Percentiles rank a stretch among this genome's conserved stretches.
These are phyloP conservation scores for Canavalia gladiata DNA, from an alignment of 306 rosid genomes.

Conservation along the genomic window DNA sequence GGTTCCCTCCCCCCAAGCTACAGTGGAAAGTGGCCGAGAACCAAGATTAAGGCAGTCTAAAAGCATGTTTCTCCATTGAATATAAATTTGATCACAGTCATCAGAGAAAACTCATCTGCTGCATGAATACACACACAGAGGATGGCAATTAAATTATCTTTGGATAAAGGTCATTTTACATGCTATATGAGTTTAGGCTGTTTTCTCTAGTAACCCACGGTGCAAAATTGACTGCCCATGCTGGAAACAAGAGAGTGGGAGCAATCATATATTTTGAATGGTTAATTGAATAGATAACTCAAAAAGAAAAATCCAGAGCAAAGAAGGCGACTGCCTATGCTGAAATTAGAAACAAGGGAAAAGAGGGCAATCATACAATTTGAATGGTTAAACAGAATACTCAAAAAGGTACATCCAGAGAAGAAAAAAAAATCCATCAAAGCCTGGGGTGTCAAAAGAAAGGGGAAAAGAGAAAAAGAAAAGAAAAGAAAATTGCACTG, in stretches of 20 bases:
- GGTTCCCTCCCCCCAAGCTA: not conserved
- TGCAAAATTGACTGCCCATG: not conserved
- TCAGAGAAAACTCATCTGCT: not conserved
- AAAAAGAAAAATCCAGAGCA: not conserved
- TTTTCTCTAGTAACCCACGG: slow-evolving; percentile 19
- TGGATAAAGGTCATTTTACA: not conserved
- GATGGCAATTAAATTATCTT: slow-evolving; percentile 1
- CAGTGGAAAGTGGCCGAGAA: not conserved
- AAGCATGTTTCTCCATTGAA: slow-evolving; percentile 18
- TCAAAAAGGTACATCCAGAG: not conserved
- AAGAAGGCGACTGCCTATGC: not conserved
- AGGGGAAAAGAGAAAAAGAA: not conserved
- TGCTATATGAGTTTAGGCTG: not conserved
- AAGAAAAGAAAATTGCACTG: not conserved
- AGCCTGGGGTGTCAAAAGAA: not conserved
- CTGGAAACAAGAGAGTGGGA: not conserved
- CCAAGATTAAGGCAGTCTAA: not conserved
- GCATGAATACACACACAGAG: not conserved
- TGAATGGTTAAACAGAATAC: not conserved
- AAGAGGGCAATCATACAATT: not conserved
- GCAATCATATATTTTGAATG: not conserved
- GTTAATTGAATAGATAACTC: not conserved
- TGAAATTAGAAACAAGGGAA: not conserved
- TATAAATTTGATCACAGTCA: not conserved
- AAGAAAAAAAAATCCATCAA: not conserved